Conservation (phyloP, 148 eudicot genomes). For the Nepenthes mirabilis region DNA sequence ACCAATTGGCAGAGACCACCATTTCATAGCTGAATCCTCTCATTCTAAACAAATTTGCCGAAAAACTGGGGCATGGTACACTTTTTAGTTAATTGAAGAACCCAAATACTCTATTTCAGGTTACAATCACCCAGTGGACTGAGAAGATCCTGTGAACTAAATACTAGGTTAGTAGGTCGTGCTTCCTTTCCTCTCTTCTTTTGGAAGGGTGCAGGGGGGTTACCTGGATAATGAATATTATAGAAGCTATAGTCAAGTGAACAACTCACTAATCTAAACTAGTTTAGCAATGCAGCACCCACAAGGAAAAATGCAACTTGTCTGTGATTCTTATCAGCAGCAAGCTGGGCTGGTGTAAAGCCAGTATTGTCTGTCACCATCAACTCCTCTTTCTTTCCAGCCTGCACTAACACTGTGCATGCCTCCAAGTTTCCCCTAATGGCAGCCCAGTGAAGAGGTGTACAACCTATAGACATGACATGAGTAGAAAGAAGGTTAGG, state of each 20-base stretch:
- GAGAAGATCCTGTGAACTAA: too few species aligned
- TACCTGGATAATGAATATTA: background rate
- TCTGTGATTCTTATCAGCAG: conserved; percentile 91
- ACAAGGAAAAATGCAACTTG: conserved; percentile 99
- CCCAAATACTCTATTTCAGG: too few species aligned
- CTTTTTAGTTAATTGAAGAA: too few species aligned
- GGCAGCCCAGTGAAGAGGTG: conserved; percentile 99
- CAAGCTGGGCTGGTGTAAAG: conserved; percentile 95
- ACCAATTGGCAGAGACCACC: too few species aligned
- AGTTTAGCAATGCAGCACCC: conserved; percentile 18
- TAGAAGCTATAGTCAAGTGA: background rate
- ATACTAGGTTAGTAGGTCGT: too few species aligned
- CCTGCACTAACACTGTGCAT: conserved; percentile 92
- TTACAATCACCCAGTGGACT: too few species aligned
- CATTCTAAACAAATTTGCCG: too few species aligned
- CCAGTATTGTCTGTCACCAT: conserved; percentile 81
- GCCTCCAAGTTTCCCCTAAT: conserved; percentile 96
- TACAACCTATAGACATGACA: conserved; percentile 49
- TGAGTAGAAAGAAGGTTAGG: conserved; percentile 1
- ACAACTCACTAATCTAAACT: background rate
- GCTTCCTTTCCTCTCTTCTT: too few species aligned
- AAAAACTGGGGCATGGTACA: too few species aligned
- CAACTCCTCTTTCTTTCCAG: conserved; percentile 96
- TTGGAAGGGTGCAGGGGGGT: too few species aligned
- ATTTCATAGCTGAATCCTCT: too few species aligned